Evolutionary conservation across 306 rosid genomes (phyloP).

Genomic region (Pyrus communis): DNA sequence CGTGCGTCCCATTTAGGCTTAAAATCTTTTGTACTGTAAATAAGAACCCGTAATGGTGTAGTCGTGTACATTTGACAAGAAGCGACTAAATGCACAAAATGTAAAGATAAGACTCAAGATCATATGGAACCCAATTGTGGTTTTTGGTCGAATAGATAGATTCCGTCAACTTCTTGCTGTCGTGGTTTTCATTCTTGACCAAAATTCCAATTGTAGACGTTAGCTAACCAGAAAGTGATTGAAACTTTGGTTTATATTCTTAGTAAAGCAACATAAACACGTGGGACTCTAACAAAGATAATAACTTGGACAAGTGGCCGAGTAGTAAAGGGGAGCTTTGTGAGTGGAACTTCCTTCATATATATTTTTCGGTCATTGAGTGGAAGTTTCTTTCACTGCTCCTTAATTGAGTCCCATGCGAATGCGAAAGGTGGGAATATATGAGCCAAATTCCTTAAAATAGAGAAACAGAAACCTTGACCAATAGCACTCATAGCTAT

Average conservation of each 20-base stretch:
- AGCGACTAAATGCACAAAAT: no score
- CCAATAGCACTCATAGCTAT: no score
- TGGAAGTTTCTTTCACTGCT: constrained; percentile 5
- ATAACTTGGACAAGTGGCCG: background rate
- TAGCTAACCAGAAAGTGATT: background rate
- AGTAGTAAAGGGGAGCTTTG: background rate
- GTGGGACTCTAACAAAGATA: background rate
- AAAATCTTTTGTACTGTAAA: no score
- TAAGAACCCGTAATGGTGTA: no score
- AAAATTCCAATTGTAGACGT: background rate
- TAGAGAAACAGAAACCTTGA: background rate
- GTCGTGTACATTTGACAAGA: no score
- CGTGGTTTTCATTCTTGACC: background rate
- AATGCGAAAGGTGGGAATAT: background rate
- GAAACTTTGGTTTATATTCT: background rate
- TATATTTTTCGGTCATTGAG: background rate
- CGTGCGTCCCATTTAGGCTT: no score
- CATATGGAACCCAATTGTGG: background rate
- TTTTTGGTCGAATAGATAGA: no score
- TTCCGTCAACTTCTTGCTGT: background rate
- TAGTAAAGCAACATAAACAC: background rate
- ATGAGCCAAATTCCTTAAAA: background rate
- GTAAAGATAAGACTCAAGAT: no score
- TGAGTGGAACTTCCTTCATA: background rate
- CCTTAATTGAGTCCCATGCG: background rate